phyloP scores from a whole-genome alignment of 2,329 filamentous ascomycete species.

The Cytospora piceae region DNA sequence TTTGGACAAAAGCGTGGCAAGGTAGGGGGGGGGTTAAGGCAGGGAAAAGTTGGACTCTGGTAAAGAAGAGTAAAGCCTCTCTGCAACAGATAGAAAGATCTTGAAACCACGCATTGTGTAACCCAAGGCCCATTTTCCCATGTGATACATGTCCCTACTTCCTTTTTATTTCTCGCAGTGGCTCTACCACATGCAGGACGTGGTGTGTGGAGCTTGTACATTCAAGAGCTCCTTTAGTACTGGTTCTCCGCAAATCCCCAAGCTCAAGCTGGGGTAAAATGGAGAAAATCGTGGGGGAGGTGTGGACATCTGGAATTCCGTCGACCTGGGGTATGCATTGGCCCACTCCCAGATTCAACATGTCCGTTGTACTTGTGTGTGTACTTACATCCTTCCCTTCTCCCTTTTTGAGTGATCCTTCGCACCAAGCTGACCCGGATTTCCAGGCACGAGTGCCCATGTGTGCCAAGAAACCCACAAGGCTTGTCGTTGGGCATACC shows the following conservation, averaged over 20 bases:
- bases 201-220: too few relatives aligned
- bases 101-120: background rate
- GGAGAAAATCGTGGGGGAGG: too few relatives aligned
- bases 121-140: background rate
- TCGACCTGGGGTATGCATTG: too few relatives aligned
- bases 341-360: too few relatives aligned
- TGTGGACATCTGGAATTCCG: too few relatives aligned
- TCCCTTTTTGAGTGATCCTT: background rate
- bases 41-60: background rate
- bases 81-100: background rate
- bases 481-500: too few relatives aligned
- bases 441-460: background rate
- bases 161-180: too few relatives aligned
- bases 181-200: too few relatives aligned
- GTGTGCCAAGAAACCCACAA: too few relatives aligned
- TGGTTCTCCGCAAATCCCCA: too few relatives aligned
- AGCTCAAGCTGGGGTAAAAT: too few relatives aligned
- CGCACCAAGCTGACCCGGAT: background rate
- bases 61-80: background rate
- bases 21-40: background rate
- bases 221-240: too few relatives aligned
- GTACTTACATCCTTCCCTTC: background rate
- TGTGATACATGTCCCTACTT: background rate
- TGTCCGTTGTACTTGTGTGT: background rate
- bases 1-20: background rate